Evolutionary conservation across 1,284 basidiomycete species (phyloP), one percentile per base, ranked within the genome.

Genomic region (Sanghuangporus weigelae): DNA sequence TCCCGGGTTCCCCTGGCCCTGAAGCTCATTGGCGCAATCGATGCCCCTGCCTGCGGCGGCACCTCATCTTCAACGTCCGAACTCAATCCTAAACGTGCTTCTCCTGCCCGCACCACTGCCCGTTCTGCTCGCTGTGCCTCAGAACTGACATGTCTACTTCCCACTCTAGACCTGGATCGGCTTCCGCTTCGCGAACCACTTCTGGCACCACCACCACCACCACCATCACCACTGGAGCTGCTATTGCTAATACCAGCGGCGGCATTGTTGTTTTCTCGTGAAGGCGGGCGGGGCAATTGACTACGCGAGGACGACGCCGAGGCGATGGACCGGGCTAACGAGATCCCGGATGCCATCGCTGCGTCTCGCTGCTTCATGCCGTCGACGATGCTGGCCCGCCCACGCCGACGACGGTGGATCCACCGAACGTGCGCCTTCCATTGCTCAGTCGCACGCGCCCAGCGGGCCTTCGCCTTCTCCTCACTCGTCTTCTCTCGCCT

Each of bases 381-480:
- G 12, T 63, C 62, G 31, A 51, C 23, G 19, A 57, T 51, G 46
- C 63, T 31, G 14, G 46, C 40, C 26, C 59, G 56, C 40, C 65
- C 63, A 7, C 82, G 76, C 63, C 88, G 77, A 56, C 84, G 80
- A 46, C 85, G 81, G 14, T 81, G 81, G 26, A 81, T 77, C 62
- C 82, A 78, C 31, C 82, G 80, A 14, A 82, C 78, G 57, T 84
- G 84, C 2, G 79, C 80, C 68, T 79, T 84, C 88, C 88, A 90
- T 49, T 84, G 78, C 11, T 82, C 84, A 4, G 81, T 83, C 3
- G 86, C 85, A 62, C 74, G 79, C 2, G 81, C 79, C 85, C 86
- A 89, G 53, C 84, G 69, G 67, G 80, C 84, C 71, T 85, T 81
- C 69, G 63, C 58, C 4, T 72, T 73, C 8, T 57, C 71, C 70